Evolutionary conservation across 2,329 filamentous ascomycete species (phyloP), one percentile per base, ranked within the genome.

Genomic region (Teratosphaeria viscida): DNA sequence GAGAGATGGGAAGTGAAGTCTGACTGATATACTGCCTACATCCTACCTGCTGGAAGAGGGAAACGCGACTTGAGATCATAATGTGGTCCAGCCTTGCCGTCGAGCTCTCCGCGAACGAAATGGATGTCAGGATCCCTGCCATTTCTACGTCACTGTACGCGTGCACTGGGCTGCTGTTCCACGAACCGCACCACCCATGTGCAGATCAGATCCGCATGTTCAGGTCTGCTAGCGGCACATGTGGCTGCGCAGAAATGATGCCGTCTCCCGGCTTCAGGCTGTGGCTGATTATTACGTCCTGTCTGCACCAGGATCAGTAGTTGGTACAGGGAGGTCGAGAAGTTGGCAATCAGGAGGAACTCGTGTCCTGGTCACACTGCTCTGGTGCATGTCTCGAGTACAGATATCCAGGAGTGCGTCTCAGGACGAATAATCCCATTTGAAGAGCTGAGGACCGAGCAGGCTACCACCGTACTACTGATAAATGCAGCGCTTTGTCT

Each of bases 401-500:
- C 23, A 23, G 23, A 23, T 23, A 23, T 23, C 43, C 43, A 47
- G 7, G 43, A 47, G n/a, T 16, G 14, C 7, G 14, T 19, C 16
- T n/a, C 43, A 19, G 52, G 29, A 27, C 52, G 29, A 19, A 27
- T 12, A 27, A 39, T 61, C 3, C 57, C 56, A 6, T 61, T 58
- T 39, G 37, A 53, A 8, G 29, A 58, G 34, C 27, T 62, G 49
- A 63, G 65, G 57, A 53, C 27, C 23, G 34, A 19, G 19, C 19
- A 19, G 19, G 19, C 19, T 4, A 54, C 59, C 23, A 68, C 64
- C 10, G 62, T 70, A 32, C 37, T 70, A 4, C 55, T 68, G 54
- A 66, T 69, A 11, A 65, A 69, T 52, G 67, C 67, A 29, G 66
- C 66, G 6, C 62, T 63, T 52, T 68, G 11, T 11, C 59, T 3